These are phyloP conservation scores for Baudoinia panamericana DNA, from an alignment of 495 filamentous ascomycete genomes.

Conservation along the genomic window DNA sequence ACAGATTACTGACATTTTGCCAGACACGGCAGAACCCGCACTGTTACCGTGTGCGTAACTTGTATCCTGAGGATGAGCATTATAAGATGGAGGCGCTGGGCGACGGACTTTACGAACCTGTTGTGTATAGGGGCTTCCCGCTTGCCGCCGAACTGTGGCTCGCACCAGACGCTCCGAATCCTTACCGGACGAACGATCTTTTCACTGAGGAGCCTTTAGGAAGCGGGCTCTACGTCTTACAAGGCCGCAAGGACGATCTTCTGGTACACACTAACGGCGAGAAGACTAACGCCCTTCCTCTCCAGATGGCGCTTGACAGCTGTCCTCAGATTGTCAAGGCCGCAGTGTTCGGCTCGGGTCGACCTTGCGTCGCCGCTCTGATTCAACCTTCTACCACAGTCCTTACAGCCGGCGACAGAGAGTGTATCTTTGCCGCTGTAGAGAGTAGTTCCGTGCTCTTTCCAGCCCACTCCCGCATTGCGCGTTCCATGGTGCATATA, in stretches of 20 bases:
- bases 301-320: constrained; percentile 1
- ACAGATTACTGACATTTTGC: too few species aligned
- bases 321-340: not conserved
- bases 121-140: not conserved
- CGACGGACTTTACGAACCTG: not conserved
- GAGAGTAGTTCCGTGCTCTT: not conserved
- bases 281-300: not conserved
- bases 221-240: not conserved
- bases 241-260: constrained; percentile 1
- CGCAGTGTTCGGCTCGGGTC: not conserved
- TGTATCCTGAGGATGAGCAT: not conserved
- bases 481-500: not conserved
- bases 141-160: constrained; percentile 1
- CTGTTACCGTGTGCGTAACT: not conserved
- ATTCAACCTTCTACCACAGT: not conserved
- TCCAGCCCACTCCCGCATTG: not conserved
- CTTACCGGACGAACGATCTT: constrained; percentile 1
- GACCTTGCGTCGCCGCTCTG: not conserved
- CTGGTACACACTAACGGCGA: not conserved
- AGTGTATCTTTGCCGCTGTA: not conserved
- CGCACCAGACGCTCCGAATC: not conserved
- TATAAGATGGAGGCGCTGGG: not conserved
- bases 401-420: not conserved
- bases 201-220: not conserved
- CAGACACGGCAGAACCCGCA: not conserved